Base-by-base conservation (phyloP, 2,329 filamentous ascomycete species). In the Amesomyces nigricolor region DNA sequence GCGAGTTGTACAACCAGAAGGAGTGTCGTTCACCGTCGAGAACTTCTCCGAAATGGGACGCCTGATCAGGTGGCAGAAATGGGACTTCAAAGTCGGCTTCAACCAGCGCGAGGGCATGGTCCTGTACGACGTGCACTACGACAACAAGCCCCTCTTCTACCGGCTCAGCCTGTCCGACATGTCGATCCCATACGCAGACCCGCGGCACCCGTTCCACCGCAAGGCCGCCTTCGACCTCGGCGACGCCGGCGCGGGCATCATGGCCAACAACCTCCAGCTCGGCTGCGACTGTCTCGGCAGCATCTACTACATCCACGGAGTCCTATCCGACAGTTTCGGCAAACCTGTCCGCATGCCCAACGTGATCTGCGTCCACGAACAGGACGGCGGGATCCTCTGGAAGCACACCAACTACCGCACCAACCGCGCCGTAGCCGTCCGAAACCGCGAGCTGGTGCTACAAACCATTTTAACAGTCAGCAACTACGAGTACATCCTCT, bases 351-450 rank as follows among this genome's bases (percentile, higher is more conserved):
- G 73, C 1, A 74, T 76, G 26, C 76, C 75, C 14, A 87, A 87
- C 59, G 83, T 85, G 5, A 73, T 87, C 53, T 88, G 85, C 63
- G 70, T 88, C 3, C 85, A 88, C 64, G 85, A 88, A 66, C 81
- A 86, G 64, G 85, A 88, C 62, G 79, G 81, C 51, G 85, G 85
- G 4, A 85, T 88, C 42, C 76, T 78, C 6, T 87, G 83, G 83
- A 87, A 88, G 65, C 85, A 87, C 68, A 86, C 83, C 5, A 87
- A 88, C 70, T 86, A 79, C 72, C 75, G 84, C 4, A 87, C 82
- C 0, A 74, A 76, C 29, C 76, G 81, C 1, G 82, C 82, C 0
- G 81, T 83, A 1, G 81, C 87, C 0, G 80, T 80, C 0, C 75
- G 85, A 7, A 74, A 77, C 55, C 77, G 85, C 0, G 79, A 86